A percentile compares a stretch with the other conserved stretches of the same genome.
phyloP scores from a whole-genome alignment of 2,329 filamentous ascomycete genomes.

The Ramichloridium luteum region DNA sequence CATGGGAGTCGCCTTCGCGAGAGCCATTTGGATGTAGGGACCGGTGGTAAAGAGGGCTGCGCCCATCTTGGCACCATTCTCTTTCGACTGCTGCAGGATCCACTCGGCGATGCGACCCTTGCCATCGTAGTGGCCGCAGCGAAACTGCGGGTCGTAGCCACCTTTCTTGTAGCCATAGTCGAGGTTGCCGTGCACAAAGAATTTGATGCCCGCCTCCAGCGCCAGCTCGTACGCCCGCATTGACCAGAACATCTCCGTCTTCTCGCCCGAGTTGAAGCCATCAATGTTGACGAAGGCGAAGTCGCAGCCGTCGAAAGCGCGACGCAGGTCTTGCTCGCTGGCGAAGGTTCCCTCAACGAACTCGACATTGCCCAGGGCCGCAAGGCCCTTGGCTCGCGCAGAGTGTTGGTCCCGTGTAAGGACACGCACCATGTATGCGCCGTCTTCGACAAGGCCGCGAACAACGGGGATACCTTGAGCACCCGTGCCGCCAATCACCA shows the following conservation, averaged over 20 bases:
- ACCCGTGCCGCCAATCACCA: conserved; percentile 18
- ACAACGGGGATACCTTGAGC: conserved; percentile 19
- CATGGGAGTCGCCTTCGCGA: conserved; percentile 13
- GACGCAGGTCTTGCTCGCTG: conserved; percentile 33
- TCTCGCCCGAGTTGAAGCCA: conserved; percentile 42
- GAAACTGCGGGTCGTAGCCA: conserved; percentile 35
- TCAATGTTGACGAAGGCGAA: conserved; percentile 45
- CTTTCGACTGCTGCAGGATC: conserved; percentile 15
- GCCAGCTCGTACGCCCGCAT: conserved; percentile 29
- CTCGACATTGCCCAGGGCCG: conserved; percentile 34
- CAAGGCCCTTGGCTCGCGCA: conserved; percentile 31
- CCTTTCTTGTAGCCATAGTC: conserved; percentile 39
- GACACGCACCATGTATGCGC: conserved; percentile 34
- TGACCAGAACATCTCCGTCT: conserved; percentile 38
- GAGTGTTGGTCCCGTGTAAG: conserved; percentile 38
- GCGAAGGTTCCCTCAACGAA: conserved; percentile 38
- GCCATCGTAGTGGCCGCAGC: conserved; percentile 38
- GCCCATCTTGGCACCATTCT: conserved; percentile 16
- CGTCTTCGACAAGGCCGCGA: conserved; percentile 14
- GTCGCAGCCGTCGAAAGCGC: conserved; percentile 33
- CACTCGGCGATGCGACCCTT: conserved; percentile 26
- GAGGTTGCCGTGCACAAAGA: conserved; percentile 39
- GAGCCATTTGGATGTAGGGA: conserved; percentile 23
- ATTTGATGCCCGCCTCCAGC: conserved; percentile 25
- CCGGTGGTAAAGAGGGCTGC: conserved; percentile 22